Evolutionary conservation across 352 stramenopile genomes (phyloP).

Genomic region (Globisporangium ultimum): DNA sequence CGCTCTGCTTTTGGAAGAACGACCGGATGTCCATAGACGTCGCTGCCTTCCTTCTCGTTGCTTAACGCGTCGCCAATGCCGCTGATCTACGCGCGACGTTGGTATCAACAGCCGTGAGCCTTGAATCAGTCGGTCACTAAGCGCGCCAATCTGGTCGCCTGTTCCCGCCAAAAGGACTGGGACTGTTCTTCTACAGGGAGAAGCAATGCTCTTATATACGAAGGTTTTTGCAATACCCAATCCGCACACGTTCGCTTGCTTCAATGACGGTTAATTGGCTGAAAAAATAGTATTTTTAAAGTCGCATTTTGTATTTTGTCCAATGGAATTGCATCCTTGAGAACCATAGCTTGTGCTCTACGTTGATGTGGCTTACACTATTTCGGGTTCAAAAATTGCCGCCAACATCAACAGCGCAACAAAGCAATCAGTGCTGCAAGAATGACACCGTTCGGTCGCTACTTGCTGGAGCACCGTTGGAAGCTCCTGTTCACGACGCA

Average conservation of each 20-base stretch:
- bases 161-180: slow-evolving; percentile 26
- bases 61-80: not conserved
- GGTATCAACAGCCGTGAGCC: not conserved
- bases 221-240: too few relatives aligned
- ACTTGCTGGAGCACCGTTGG: slow-evolving; percentile 65
- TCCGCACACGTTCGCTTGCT: too few relatives aligned
- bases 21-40: slow-evolving; percentile 77
- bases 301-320: too few relatives aligned
- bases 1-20: slow-evolving; percentile 70
- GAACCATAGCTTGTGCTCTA: too few relatives aligned
- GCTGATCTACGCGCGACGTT: not conserved
- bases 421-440: not conserved
- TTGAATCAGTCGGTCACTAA: not conserved
- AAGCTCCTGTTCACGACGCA: slow-evolving; percentile 76
- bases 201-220: too few relatives aligned
- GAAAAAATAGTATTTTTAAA: too few relatives aligned
- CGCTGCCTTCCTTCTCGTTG: not conserved
- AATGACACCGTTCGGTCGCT: slow-evolving; percentile 50
- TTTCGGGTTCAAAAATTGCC: too few relatives aligned
- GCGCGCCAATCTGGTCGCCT: not conserved
- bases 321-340: too few relatives aligned
- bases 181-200: slow-evolving; percentile 5
- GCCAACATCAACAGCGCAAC: too few relatives aligned
- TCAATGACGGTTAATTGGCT: too few relatives aligned
- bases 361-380: too few relatives aligned